Evolutionary conservation across 108 stramenopile genomes (phyloP), one percentile per base, ranked within the genome.

Genomic region (Skeletonema tropicum): DNA sequence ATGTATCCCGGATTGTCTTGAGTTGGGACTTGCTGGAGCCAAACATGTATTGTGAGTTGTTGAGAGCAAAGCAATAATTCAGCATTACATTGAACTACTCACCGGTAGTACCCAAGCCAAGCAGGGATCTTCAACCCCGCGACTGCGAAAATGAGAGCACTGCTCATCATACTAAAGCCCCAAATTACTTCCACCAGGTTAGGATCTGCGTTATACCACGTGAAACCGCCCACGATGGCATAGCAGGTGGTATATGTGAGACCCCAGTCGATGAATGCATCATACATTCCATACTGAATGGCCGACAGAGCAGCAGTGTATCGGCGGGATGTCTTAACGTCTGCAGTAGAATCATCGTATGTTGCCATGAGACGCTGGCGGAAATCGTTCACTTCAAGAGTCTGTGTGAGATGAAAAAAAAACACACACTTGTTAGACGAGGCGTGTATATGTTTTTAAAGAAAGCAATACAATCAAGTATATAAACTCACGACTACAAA

Each of bases 371-470:
- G 66, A 8, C 60, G 66, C 19, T 75, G 75, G 6, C 66, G 41
- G 64, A 75, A 75, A 38, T 75, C 75, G 25, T 75, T 75, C 19
- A 75, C 29, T 68, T 75, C 75, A 23, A 75, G 75, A 5, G 75
- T 75, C 67, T 55, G 52, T 31, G 19, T 3, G 14, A 14, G n/a
- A 14, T 19, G 19, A 14, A 69, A 57, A n/a, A 11, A 31, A 33
- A 17, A 14, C 0, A 52, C 5, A 57, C 11, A 49, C 57, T 57
- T 55, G 52, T 23, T 23, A 55, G 17, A n/a, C 6, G 19, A n/a
- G 14, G 5, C 21, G 17, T 6, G 7, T 23, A 19, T n/a, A n/a
- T 10, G 9, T 23, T 55, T 15, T n/a, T n/a, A 45, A 15, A n/a
- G 48, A 48, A 2, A 10, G 3, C 12, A 26, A 30, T 30, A 67